Evolutionary conservation across 805 yeast genomes (phyloP), one percentile per base, ranked within the genome.

Genomic region (Pichia membranifaciens): DNA sequence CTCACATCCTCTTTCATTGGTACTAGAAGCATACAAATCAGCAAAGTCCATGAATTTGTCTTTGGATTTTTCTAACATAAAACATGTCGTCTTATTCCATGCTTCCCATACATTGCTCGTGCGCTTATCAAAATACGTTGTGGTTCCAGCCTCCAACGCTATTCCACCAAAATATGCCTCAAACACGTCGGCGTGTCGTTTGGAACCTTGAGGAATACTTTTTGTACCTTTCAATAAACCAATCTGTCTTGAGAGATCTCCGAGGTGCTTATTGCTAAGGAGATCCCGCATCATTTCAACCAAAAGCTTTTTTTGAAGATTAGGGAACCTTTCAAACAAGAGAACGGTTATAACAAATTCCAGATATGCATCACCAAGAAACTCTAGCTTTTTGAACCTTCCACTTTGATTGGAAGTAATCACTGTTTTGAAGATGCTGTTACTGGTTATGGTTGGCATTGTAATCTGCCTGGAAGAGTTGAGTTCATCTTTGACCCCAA

Each of bases 81-180:
- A 32, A 8, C 8, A 20, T 16, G 21, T 33, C 15, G 45, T 34
- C 5, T 35, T 22, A 21, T n/a, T 13, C 45, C 45, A 42, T 13
- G 38, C 45, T 8, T 32, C 10, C 38, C 45, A 42, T 17, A 21
- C 28, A n/a, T 25, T 25, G 29, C 15, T 15, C 18, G 28, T 31
- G 18, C 15, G 10, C 10, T 35, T 18, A n/a, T 20, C 17, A 5
- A 33, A 33, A n/a, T n/a, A 22, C 3, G 39, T 34, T 6, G 40
- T 4, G 17, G 23, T 18, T n/a, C 45, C 32, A 8, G 34, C n/a
- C 28, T 42, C 45, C 17, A 22, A 16, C 18, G 45, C 47, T 22
- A 88, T 64, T 0, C 88, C 96, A 10, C 95, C 96, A 37, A 89
- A 70, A 54, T 89, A 89, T 1, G 96, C 96, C 65, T 89, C 97